phyloP scores from a whole-genome alignment of 2,329 filamentous ascomycete genomes.

The Alternaria sp. region DNA sequence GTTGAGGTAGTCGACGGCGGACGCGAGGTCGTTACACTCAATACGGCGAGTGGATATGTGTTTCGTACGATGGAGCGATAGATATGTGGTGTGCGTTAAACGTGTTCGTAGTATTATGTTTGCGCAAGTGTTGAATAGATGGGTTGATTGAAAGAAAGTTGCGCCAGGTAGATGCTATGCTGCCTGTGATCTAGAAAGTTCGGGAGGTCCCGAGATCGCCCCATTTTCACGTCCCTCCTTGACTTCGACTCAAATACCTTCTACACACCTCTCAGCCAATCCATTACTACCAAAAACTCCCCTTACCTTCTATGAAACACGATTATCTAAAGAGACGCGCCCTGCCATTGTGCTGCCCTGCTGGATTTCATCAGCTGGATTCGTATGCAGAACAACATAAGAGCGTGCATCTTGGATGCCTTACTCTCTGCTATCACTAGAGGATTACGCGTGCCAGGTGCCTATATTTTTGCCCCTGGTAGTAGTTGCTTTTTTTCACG shows the following conservation, averaged over 20 bases:
- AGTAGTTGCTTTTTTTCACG: not conserved
- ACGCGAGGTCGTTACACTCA: not conserved
- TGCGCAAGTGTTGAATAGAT: not conserved
- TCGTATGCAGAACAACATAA: not conserved
- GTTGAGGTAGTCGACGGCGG: not conserved
- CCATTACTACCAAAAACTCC: too few species aligned
- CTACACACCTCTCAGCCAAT: not conserved
- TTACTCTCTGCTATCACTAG: not conserved
- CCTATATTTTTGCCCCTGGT: not conserved
- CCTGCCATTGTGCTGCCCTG: not conserved
- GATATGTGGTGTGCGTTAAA: not conserved
- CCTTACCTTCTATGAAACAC: not conserved
- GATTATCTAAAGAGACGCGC: not conserved
- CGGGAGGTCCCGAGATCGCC: conserved; percentile 4
- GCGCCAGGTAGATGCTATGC: not conserved
- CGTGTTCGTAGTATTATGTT: not conserved
- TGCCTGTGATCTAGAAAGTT: conserved; percentile 7
- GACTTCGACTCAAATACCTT: not conserved
- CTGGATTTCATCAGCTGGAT: not conserved
- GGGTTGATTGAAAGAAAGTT: conserved; percentile 1
- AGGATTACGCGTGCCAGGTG: not conserved
- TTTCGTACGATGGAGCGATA: not conserved
- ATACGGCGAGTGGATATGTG: not conserved
- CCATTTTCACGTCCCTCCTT: not conserved
- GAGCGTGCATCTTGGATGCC: not conserved